Percentiles rank a stretch among this genome's conserved stretches.
Evolutionary conservation across 805 yeast genomes (phyloP).

Genomic region (Hanseniaspora guilliermondii): DNA sequence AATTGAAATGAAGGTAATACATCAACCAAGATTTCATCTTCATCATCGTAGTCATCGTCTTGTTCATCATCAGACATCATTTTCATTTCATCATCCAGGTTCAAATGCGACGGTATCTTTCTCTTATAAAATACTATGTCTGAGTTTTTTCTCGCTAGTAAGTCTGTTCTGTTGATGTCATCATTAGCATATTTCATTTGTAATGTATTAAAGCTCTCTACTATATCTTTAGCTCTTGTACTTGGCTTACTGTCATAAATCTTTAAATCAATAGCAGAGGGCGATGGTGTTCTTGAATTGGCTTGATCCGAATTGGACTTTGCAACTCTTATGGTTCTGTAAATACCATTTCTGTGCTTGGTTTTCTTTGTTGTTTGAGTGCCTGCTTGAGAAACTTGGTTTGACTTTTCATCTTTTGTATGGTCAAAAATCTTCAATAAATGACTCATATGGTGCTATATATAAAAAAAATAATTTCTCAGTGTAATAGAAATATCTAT

Average conservation of each 20-base stretch:
- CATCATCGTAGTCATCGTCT: constrained; percentile 1
- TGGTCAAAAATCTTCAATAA: constrained; percentile 7
- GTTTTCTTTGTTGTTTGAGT: neutral
- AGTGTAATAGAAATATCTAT: too few relatives aligned
- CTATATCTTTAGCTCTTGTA: neutral
- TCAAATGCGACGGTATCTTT: constrained; percentile 2
- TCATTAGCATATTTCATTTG: neutral
- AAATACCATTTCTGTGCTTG: constrained; percentile 9
- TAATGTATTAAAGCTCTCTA: neutral
- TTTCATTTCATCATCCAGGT: neutral
- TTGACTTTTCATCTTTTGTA: neutral
- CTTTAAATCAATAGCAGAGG: neutral
- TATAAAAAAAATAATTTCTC: too few relatives aligned
- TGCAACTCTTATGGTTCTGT: constrained; percentile 2
- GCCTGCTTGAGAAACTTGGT: neutral
- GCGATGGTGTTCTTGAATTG: neutral
- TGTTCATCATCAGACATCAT: neutral
- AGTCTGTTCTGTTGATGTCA: neutral
- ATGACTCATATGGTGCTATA: neutral
- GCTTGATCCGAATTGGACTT: neutral
- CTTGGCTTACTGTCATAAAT: neutral
- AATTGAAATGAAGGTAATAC: constrained; percentile 24
- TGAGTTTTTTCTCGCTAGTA: neutral
- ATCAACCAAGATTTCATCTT: constrained; percentile 16
- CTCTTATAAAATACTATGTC: constrained; percentile 10